A percentile compares a stretch with the other conserved stretches of the same genome.
Conservation (phyloP, 805 yeast species). For the Candida maltosa region DNA sequence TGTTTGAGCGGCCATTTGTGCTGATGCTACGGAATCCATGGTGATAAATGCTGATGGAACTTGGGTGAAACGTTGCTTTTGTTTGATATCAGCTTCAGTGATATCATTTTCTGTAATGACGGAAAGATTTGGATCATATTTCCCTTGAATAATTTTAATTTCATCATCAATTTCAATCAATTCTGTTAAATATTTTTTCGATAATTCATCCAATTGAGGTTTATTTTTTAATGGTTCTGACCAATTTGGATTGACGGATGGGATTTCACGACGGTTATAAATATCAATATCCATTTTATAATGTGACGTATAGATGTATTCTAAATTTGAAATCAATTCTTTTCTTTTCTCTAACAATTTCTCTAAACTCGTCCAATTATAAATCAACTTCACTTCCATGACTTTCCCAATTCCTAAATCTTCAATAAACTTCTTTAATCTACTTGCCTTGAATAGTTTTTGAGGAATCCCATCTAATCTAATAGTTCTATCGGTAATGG, state of each 20-base stretch:
- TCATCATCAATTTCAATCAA: constrained; percentile 35
- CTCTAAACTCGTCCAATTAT: constrained; percentile 43
- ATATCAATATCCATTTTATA: constrained; percentile 43
- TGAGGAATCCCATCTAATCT: constrained; percentile 53
- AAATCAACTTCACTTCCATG: constrained; percentile 46
- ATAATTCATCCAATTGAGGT: constrained; percentile 26
- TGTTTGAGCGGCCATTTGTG: constrained; percentile 49
- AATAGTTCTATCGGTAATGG: constrained; percentile 59
- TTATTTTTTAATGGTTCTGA: constrained; percentile 8
- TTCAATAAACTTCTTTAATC: constrained; percentile 49
- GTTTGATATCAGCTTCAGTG: constrained; percentile 20
- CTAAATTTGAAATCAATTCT: constrained; percentile 31
- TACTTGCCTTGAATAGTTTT: constrained; percentile 30
- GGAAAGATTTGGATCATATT: constrained; percentile 25
- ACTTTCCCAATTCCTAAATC: constrained; percentile 55
- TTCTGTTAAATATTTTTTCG: too few species aligned
- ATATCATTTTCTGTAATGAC: too few species aligned
- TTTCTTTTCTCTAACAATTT: constrained; percentile 32
- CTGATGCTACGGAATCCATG: constrained; percentile 47
- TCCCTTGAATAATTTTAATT: constrained; percentile 31
- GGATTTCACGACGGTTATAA: constrained; percentile 28
- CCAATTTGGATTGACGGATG: constrained; percentile 24
- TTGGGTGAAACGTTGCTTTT: constrained; percentile 32
- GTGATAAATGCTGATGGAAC: constrained; percentile 46
- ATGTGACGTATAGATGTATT: constrained; percentile 36